Evolutionary conservation across 805 yeast species (phyloP), one percentile per base, ranked within the genome.

Genomic region (Cyberlindnera bimundalis): DNA sequence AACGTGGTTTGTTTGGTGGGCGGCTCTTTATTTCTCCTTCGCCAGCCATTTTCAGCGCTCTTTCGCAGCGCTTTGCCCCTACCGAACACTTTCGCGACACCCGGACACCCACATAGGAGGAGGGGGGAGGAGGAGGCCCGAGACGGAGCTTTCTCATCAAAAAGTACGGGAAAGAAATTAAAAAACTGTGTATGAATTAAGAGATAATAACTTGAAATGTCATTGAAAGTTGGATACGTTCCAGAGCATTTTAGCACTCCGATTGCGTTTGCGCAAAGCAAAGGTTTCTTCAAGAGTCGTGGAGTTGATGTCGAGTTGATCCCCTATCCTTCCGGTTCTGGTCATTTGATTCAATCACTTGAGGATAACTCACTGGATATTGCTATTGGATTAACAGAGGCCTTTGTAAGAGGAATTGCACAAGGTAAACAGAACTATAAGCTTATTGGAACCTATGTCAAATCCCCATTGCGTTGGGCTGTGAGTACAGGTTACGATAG

Each of bases 191-290:
- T n/a, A n/a, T n/a, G n/a, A n/a, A n/a, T n/a, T n/a, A n/a, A n/a
- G n/a, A n/a, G n/a, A n/a, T n/a, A n/a, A n/a, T n/a, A n/a, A n/a
- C n/a, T n/a, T n/a, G n/a, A 3, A 6, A 60, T 56, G 60, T 47
- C 47, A 3, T 50, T 79, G 23, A 76, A 61, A 55, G 84, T 89
- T 21, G 97, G 96, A 2, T 84, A 77, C 64, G 79, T 89, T 38
- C 96, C 96, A 2, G 96, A 89, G 62, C 97, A 90, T 59, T 90
- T 88, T 56, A 81, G 93, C 29, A 84, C 96, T 0, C 96, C 96
- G 5, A 66, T 89, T 48, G 79, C 79, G 46, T 77, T 87, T 55
- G 95, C 96, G 5, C 56, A 71, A 44, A 46, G 66, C 34, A 71
- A 85, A 35, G 81, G 81, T 0, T 81, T 60, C 54, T 85, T 75